Evolutionary conservation across 805 yeast species (phyloP).

Genomic region (Cyberlindnera mycetangii): DNA sequence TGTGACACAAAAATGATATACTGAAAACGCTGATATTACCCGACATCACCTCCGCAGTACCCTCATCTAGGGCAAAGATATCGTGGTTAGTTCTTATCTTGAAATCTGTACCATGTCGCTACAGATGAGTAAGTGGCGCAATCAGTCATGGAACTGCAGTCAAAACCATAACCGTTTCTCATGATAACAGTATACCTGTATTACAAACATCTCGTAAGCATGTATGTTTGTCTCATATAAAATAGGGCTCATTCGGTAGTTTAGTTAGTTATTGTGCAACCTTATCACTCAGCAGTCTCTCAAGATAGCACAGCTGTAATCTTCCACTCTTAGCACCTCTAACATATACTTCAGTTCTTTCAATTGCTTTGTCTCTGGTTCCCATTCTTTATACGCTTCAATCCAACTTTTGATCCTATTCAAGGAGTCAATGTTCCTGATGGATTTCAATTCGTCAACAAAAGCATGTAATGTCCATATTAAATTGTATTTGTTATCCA

Average conservation of each 20-base stretch:
- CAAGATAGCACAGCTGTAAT: slow-evolving; percentile 20
- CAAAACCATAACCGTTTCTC: too few relatives aligned
- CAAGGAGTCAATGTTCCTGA: slow-evolving; percentile 32
- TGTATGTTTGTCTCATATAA: slow-evolving; percentile 11
- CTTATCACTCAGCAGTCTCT: slow-evolving; percentile 1
- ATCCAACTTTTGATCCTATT: slow-evolving; percentile 10
- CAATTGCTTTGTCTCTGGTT: slow-evolving; percentile 15
- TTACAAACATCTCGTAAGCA: too few relatives aligned
- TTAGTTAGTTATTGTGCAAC: too few relatives aligned
- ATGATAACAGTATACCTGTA: too few relatives aligned
- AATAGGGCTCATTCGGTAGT: not conserved
- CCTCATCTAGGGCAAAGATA: too few relatives aligned
- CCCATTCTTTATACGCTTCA: slow-evolving; percentile 18
- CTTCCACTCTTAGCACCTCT: slow-evolving; percentile 27
- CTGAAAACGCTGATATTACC: too few relatives aligned
- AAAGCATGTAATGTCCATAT: slow-evolving; percentile 43
- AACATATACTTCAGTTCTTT: slow-evolving; percentile 25
- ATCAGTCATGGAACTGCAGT: too few relatives aligned
- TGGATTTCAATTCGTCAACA: slow-evolving; percentile 31
- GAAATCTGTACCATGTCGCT: too few relatives aligned
- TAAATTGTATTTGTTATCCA: slow-evolving; percentile 36
- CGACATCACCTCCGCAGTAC: too few relatives aligned
- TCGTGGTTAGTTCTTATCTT: too few relatives aligned
- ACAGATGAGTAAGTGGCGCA: too few relatives aligned
- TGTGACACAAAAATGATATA: too few relatives aligned